Base-by-base conservation (phyloP, 1,284 basidiomycete species). In the Cutaneotrichosporon spelunceum region DNA sequence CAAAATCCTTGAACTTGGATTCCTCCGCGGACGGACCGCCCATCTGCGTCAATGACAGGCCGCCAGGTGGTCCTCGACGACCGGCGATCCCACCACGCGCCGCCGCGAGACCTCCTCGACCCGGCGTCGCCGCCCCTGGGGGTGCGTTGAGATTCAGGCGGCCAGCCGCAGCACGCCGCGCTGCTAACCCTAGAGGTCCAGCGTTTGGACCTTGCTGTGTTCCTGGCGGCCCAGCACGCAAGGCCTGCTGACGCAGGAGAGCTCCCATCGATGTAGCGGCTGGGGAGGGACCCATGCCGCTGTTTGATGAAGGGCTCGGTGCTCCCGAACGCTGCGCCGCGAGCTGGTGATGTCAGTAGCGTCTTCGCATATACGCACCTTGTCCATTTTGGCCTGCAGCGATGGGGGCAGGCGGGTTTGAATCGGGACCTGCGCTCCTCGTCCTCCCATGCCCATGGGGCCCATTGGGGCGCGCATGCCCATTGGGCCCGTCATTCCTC, bases 341-440 rank as follows among this genome's bases (percentile, higher is more conserved):
- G 39, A 62, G 56, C 66, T 62, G 58, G 16, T 6, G 3, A 16
- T 16, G 55, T 53, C 59, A 24, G 66, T 44, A 23, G 64, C 13
- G 21, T 8, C 27, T n/a, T 4, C 16, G 13, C 8, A n/a, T 30
- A 30, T 10, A 27, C 48, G 59, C 59, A 75, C 74, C 68, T 69
- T 90, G 57, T 90, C 90, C 86, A 97, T 90, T 82, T 94, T 96
- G 63, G 91, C 91, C 74, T 93, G 92, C 58, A 98, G 83, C 57
- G 87, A 86, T 0, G 93, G 91, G 0, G 94, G 93, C 65, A 95
- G 69, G 44, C 73, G 70, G 23, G 68, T 74, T 48, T 71, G 75
- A 70, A 76, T 73, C 45, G 70, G 71, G 59, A 49, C 68, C 70
- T 70, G 57, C 2, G 39, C 19, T 53, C 70, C 70, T 19, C 71